Conservation (phyloP, 2,329 filamentous ascomycete species). For the Acephala macrosclerotiorum region DNA sequence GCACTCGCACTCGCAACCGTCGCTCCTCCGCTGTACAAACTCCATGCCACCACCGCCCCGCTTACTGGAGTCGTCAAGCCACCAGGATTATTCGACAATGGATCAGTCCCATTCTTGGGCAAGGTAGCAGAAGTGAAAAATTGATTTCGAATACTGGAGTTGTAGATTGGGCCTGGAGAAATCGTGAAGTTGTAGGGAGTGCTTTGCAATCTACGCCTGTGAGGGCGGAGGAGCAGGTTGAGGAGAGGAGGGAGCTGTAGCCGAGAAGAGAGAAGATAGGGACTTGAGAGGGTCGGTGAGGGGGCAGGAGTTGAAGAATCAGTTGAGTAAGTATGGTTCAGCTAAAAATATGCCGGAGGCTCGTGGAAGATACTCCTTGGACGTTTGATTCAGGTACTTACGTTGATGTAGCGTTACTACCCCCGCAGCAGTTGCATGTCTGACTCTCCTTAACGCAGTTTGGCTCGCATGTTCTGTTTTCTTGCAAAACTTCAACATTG, state of each 20-base stretch:
- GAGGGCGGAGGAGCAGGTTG: conserved; percentile 7
- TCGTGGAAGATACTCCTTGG: too few species aligned
- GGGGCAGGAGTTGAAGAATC: conserved; percentile 15
- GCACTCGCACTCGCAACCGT: neutral
- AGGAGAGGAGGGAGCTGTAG: conserved; percentile 1
- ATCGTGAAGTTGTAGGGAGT: conserved; percentile 10
- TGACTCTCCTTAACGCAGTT: neutral
- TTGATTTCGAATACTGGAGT: neutral
- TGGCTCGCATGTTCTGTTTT: neutral
- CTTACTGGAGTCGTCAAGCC: conserved; percentile 5
- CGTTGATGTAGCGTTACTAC: conserved; percentile 6
- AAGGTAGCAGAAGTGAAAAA: conserved; percentile 9
- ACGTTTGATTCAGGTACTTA: neutral
- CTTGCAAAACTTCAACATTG: neutral
- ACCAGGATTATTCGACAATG: conserved; percentile 11
- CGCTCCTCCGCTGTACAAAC: conserved; percentile 8
- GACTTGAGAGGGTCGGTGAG: neutral
- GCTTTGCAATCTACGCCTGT: neutral
- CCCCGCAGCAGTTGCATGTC: conserved; percentile 7
- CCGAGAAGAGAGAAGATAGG: conserved; percentile 8
- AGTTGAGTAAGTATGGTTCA: too few species aligned
- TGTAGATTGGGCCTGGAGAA: conserved; percentile 1
- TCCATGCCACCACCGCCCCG: conserved; percentile 1
- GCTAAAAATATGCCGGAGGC: too few species aligned
- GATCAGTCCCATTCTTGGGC: conserved; percentile 11